Percentiles rank a stretch among this genome's conserved stretches.
Conservation (phyloP, 176 grass and related monocot species). For the Juncus inflexus region DNA sequence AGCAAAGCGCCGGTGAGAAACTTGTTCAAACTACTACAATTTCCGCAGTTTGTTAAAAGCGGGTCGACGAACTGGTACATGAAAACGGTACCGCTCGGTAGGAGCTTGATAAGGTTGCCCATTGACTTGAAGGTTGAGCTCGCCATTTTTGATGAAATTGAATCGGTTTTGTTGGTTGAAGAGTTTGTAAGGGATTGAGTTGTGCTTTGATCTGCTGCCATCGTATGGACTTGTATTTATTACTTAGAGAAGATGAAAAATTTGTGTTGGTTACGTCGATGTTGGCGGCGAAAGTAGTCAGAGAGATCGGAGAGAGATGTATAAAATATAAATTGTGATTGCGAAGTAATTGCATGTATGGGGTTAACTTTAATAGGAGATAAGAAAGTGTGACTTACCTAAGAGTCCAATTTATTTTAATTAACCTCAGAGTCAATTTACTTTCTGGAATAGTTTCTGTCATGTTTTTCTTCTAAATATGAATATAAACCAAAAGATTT, state of each 20-base stretch:
- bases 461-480: no score
- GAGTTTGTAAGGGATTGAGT: slow-evolving; percentile 9
- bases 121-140: slow-evolving; percentile 28
- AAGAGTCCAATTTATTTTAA: no score
- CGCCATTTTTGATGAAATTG: slow-evolving; percentile 6
- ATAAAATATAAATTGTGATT: no score
- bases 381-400: no score
- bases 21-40: slow-evolving; percentile 46
- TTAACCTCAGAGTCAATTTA: no score
- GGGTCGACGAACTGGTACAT: slow-evolving; percentile 69
- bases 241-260: neutral
- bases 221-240: neutral
- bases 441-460: no score
- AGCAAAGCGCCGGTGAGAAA: slow-evolving; percentile 29
- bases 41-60: slow-evolving; percentile 62
- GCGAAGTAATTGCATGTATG: no score
- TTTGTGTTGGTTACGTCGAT: no score
- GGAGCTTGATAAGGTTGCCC: slow-evolving; percentile 76
- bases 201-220: slow-evolving; percentile 18
- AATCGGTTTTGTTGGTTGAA: neutral
- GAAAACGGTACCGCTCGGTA: slow-evolving; percentile 73
- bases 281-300: no score
- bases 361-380: no score
- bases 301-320: no score
- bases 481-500: no score